Percentiles rank a stretch among this genome's conserved stretches.
phyloP scores from a whole-genome alignment of 495 filamentous ascomycete species.

The Penicillium daleae region DNA sequence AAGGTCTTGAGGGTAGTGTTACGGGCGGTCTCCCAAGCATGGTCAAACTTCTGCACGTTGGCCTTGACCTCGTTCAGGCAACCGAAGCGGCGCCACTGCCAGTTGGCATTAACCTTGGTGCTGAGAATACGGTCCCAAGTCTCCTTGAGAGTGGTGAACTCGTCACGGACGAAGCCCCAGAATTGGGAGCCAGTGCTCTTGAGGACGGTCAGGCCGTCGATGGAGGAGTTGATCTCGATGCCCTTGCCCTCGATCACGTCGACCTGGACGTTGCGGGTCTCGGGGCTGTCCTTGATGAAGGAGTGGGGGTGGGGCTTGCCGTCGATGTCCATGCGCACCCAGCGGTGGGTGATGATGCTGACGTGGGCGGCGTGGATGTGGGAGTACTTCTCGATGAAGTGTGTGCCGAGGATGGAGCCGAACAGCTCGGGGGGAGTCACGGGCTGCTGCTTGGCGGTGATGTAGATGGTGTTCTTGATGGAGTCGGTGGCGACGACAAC shows the following conservation, averaged over 20 bases:
- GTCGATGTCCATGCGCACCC: conserved; percentile 87
- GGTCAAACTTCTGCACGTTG: conserved; percentile 69
- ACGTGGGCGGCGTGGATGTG: conserved; percentile 86
- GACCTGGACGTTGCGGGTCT: conserved; percentile 67
- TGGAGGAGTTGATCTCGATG: conserved; percentile 71
- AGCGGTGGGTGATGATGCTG: conserved; percentile 81
- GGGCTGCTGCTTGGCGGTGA: conserved; percentile 90
- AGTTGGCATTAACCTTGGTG: conserved; percentile 84
- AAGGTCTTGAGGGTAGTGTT: conserved; percentile 88
- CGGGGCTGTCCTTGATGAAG: conserved; percentile 86
- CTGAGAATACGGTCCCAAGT: conserved; percentile 93
- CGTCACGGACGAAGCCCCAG: conserved; percentile 89
- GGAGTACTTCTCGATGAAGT: conserved; percentile 84
- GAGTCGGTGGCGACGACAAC: conserved; percentile 96
- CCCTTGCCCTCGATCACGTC: conserved; percentile 60
- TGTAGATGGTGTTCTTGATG: conserved; percentile 97
- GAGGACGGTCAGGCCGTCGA: conserved; percentile 80
- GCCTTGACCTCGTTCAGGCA: conserved; percentile 68
- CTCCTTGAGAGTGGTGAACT: conserved; percentile 88
- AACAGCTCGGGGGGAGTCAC: conserved; percentile 94
- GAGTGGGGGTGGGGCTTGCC: conserved; percentile 95
- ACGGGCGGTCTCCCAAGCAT: conserved; percentile 74
- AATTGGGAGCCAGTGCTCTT: conserved; percentile 98
- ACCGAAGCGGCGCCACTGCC: conserved; percentile 79
- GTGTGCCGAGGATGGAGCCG: conserved; percentile 76